phyloP scores from a whole-genome alignment of 306 rosid species.

The Coriaria nepalensis region DNA sequence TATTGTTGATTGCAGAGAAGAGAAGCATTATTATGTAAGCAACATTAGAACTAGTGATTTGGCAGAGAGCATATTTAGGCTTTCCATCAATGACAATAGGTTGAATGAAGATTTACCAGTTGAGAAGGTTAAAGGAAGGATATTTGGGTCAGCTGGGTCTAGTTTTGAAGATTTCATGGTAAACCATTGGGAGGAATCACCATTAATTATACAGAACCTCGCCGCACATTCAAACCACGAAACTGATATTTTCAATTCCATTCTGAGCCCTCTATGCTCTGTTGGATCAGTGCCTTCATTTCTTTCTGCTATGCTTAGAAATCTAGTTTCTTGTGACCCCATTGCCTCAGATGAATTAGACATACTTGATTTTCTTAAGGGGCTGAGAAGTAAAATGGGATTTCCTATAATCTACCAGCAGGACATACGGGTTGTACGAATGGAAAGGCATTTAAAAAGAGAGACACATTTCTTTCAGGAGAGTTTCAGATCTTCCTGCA shows the following conservation, averaged over 20 bases:
- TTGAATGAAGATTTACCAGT: constrained; percentile 21
- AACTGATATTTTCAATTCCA: constrained; percentile 29
- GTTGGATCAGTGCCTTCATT: constrained; percentile 32
- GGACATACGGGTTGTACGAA: constrained; percentile 63
- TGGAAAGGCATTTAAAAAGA: constrained; percentile 30
- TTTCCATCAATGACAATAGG: constrained; percentile 30
- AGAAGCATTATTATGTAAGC: constrained; percentile 25
- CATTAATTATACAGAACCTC: constrained; percentile 28
- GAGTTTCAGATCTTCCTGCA: constrained; percentile 17
- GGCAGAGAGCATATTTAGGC: constrained; percentile 61
- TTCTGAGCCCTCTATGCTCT: constrained; percentile 26
- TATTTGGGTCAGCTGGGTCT: constrained; percentile 36
- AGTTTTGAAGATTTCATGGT: constrained; percentile 47
- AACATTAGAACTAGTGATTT: constrained; percentile 36
- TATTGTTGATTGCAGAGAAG: constrained; percentile 17
- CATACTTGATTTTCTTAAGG: constrained; percentile 45
- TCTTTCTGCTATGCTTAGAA: constrained; percentile 38
- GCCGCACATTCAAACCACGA: constrained; percentile 15
- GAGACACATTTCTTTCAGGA: constrained; percentile 58
- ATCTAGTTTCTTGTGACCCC: constrained; percentile 60
- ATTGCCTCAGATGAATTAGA: constrained; percentile 66
- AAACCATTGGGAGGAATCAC: constrained; percentile 53
- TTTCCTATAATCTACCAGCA: constrained; percentile 60
- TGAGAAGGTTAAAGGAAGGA: constrained; percentile 27
- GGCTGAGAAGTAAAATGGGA: constrained; percentile 48